Conservation (phyloP, 2,329 filamentous ascomycete species). For the Achaetomium macrosporum region DNA sequence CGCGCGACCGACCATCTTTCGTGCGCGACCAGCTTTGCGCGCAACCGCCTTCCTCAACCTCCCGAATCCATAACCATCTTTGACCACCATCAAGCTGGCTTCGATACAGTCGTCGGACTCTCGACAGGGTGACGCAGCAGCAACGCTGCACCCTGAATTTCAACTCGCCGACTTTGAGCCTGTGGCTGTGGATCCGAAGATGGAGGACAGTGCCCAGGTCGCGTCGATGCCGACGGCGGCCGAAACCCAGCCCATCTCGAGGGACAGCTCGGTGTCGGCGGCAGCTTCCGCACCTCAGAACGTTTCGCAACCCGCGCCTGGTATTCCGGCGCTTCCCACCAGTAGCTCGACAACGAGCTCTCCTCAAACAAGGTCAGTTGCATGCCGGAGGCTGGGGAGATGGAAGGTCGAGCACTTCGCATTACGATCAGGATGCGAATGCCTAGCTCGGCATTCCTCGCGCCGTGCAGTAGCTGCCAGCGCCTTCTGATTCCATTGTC, state of each 20-base stretch:
- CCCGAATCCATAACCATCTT: neutral
- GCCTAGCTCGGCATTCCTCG: no score
- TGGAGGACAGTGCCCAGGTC: slow-evolving; percentile 43
- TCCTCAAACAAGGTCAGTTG: slow-evolving; percentile 43
- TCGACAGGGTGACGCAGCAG: slow-evolving; percentile 11
- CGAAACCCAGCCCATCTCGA: slow-evolving; percentile 47
- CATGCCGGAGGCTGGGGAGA: no score
- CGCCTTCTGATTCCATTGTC: no score
- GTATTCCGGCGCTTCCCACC: slow-evolving; percentile 41
- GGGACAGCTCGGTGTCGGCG: slow-evolving; percentile 45
- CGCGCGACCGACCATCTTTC: no score
- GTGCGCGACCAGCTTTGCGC: no score
- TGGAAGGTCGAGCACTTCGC: no score
- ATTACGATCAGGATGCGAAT: no score
- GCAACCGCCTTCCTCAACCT: no score
- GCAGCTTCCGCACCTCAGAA: slow-evolving; percentile 32
- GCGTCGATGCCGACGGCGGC: slow-evolving; percentile 34
- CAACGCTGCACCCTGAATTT: slow-evolving; percentile 23
- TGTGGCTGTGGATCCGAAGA: slow-evolving; percentile 29
- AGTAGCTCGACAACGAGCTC: slow-evolving; percentile 31
- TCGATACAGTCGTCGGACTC: slow-evolving; percentile 19
- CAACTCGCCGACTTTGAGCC: slow-evolving; percentile 24
- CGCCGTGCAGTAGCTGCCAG: no score
- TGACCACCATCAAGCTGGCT: slow-evolving; percentile 26
- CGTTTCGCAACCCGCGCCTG: slow-evolving; percentile 39